These are phyloP conservation scores for Heterobasidion annosum DNA, from an alignment of 1,284 basidiomycete genomes.

Conservation along the genomic window DNA sequence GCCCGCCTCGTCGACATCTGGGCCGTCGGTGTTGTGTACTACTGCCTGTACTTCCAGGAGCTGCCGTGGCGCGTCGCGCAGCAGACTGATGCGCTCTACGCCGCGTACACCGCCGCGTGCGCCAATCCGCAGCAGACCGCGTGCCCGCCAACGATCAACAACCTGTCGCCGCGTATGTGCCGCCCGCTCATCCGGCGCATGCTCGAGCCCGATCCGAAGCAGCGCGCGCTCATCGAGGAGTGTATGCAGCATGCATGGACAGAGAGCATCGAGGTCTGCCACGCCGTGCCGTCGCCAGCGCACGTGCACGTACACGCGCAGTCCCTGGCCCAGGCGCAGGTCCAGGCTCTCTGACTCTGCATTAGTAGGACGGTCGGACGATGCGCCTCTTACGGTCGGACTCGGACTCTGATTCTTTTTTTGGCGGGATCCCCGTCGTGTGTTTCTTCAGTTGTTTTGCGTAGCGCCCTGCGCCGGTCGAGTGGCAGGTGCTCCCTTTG, in stretches of 20 bases:
- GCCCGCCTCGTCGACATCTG: conserved; percentile 96
- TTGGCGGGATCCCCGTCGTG: background rate
- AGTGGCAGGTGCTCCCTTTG: background rate
- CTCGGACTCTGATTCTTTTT: background rate
- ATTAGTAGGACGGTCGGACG: too few relatives aligned
- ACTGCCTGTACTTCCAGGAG: conserved; percentile 96
- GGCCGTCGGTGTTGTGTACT: conserved; percentile 96
- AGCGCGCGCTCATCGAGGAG: conserved; percentile 76
- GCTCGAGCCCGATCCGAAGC: conserved; percentile 91
- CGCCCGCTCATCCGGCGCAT: conserved; percentile 85
- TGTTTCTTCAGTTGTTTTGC: background rate
- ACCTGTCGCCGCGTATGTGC: conserved; percentile 83
- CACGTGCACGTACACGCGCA: conserved; percentile 64
- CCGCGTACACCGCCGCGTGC: conserved; percentile 73
- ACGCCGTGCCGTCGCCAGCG: conserved; percentile 45
- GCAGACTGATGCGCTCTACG: conserved; percentile 74
- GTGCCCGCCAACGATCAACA: conserved; percentile 76
- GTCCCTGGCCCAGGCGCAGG: conserved; percentile 31
- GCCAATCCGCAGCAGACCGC: conserved; percentile 24
- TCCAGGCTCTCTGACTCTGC: conserved; percentile 2
- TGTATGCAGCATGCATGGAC: conserved; percentile 83
- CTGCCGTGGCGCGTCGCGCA: conserved; percentile 97
- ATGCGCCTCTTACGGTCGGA: background rate
- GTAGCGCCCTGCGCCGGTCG: background rate
- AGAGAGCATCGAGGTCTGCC: conserved; percentile 67